Base-by-base conservation (phyloP, 2,329 filamentous ascomycete species). In the Cytospora schulzeri region DNA sequence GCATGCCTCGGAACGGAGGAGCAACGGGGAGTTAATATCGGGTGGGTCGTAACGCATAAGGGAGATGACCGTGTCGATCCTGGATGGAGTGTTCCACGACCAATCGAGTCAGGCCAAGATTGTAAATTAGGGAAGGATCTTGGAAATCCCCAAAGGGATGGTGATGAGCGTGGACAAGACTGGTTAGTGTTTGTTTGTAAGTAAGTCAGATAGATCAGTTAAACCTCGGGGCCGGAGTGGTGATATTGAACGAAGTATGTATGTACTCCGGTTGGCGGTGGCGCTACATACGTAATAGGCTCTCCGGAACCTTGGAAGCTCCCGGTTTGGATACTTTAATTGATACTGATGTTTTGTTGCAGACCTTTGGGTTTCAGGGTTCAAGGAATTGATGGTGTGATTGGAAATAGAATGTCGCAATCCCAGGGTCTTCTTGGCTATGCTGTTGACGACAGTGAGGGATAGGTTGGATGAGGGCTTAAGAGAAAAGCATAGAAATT, bases 31-130 rank as follows among this genome's bases (percentile, higher is more conserved):
- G 17, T 60, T 57, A 51, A 57, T 57, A 57, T 41, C 41, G 51
- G 48, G 61, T 57, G 60, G 58, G 56, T 28, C 38, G 41, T 33
- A n/a, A 50, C 57, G 61, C 57, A 64, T 54, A 50, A 48, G 51
- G 38, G 50, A 54, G 62, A 64, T 64, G 56, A 64, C 56, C 33
- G 60, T 62, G 54, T 62, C 62, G 53, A 64, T 60, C 55, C 50
- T 55, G 55, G 24, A 59, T 54, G 41, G 61, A 59, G 50, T 54
- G 35, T 54, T 19, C 55, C 48, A 48, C 45, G 57, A 55, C 53
- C 41, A 55, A 52, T 64, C 50, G 62, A 60, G 57, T 53, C 56
- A 60, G 55, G 50, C 48, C 45, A 60, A 60, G 26, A 59, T 7
- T 29, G 60, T 38, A 2, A 56, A 38, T 48, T 51, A 41, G 33